Evolutionary conservation across 1,139 yeast genomes (phyloP), one percentile per base, ranked within the genome.

Genomic region (Suhomyces taliae): DNA sequence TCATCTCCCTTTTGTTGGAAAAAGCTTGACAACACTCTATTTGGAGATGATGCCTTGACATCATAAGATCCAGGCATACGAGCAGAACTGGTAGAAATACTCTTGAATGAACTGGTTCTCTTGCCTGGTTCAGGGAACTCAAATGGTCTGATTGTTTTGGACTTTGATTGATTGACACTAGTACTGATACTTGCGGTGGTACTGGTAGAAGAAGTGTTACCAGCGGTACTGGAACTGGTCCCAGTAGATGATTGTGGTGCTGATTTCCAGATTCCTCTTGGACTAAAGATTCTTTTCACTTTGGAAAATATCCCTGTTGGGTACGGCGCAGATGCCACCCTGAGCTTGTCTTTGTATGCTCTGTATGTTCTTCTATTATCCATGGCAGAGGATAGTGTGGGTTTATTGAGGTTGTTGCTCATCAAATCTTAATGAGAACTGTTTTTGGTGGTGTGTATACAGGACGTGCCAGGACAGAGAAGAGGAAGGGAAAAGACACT

Each of bases 1-100:
- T 69, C 69, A 50, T 83, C 81, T n/a, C 97, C 97, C 60, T 88
- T 90, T 36, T 71, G 72, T 34, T 77, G 76, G 64, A 90, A 90
- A 60, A 90, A 90, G 37, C 77, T 81, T 7, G 91, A 85, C 47
- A 90, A 70, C 29, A 81, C 76, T 44, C 79, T 82, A 62, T 84
- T 86, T 8, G 71, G 59, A n/a, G 67, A 45, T n/a, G 57, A 39
- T 19, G 32, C n/a, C 45, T 37, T 37, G 8, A 36, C 45, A 7
- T 49, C 52, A 39, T 34, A 49, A 4, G 50, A 47, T 8, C 52
- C 52, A 5, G 52, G 52, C 26, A 49, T 43, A 19, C 39, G 42
- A 10, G 39, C 35, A 12, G 47, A 15, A 11, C 37, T 34, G 6
- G 41, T 4, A 2, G 43, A 32, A 1, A 9, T n/a, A 8, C 45